phyloP scores from a whole-genome alignment of 2,329 filamentous ascomycete species.

The Arthrocladium fulminans region DNA sequence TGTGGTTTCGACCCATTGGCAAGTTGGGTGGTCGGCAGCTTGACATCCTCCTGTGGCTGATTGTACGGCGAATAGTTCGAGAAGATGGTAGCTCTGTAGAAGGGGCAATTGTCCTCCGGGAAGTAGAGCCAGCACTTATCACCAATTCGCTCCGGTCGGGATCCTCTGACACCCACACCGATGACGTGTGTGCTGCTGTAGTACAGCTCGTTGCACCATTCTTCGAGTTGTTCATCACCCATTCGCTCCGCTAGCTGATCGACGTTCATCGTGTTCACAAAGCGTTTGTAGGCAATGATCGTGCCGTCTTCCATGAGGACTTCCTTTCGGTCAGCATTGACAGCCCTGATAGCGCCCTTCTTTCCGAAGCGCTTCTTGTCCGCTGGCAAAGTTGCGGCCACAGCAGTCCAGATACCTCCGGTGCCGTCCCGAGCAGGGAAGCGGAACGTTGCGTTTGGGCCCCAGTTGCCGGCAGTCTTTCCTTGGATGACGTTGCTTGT shows the following conservation, averaged over 20 bases:
- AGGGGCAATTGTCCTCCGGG: slow-evolving; percentile 96
- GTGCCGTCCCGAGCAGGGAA: slow-evolving; percentile 95
- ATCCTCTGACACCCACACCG: slow-evolving; percentile 86
- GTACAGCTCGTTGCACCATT: slow-evolving; percentile 80
- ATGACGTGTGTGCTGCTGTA: slow-evolving; percentile 97
- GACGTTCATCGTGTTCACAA: slow-evolving; percentile 93
- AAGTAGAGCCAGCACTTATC: slow-evolving; percentile 99
- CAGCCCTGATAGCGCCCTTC: slow-evolving; percentile 71
- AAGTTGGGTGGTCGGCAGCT: slow-evolving; percentile 77
- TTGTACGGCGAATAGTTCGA: slow-evolving; percentile 99
- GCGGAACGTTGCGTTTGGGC: slow-evolving; percentile 94
- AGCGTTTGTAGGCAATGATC: slow-evolving; percentile 81
- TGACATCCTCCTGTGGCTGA: slow-evolving; percentile 72
- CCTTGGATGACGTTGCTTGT: slow-evolving; percentile 91
- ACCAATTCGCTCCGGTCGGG: slow-evolving; percentile 86
- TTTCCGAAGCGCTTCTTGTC: slow-evolving; percentile 81
- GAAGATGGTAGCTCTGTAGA: slow-evolving; percentile 99
- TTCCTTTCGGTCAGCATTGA: slow-evolving; percentile 76
- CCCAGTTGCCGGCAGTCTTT: slow-evolving; percentile 96
- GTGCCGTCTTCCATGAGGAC: slow-evolving; percentile 77
- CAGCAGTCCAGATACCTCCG: slow-evolving; percentile 97
- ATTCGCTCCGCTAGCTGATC: slow-evolving; percentile 81
- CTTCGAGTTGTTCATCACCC: slow-evolving; percentile 74
- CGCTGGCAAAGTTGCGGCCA: slow-evolving; percentile 83
- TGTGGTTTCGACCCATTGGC: slow-evolving; percentile 75